Base-by-base conservation (phyloP, 257 asterid genomes). In the Nicotiana attenuata region DNA sequence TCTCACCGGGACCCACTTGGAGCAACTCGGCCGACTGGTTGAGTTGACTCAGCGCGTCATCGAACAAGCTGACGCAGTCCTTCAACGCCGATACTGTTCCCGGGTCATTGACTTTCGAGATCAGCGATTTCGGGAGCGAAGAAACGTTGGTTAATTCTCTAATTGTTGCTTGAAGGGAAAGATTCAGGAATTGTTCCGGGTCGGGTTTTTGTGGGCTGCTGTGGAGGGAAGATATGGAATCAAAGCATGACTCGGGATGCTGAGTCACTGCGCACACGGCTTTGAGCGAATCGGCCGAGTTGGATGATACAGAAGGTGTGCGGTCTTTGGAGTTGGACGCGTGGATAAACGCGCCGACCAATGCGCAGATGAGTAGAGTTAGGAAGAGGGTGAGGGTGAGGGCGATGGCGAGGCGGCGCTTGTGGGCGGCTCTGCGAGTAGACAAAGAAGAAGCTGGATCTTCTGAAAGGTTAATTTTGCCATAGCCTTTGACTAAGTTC, bases 261-360 rank as follows among this genome's bases (percentile, higher is more conserved):
- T 88, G 95, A 86, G 99, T 93, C 24, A 95, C 97, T 0, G 94
- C 83, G 82, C 99, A 95, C 5, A 93, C 92, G 82, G 86, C 85
- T 65, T 79, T 91, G 87, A 93, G 95, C 14, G 93, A 83, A 50
- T 87, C 90, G 79, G 76, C 50, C 13, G 97, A 78, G 87, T 84
- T 89, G 67, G 94, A 80, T 78, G 85, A 20, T 2, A 86, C 16
- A 6, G 83, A 7, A 2, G 77, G 19, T 5, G 84, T 5, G 19
- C 5, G 33, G 66, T 7, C n/a, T 3, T 80, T 28, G 63, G 77
- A 26, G 0, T 16, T 16, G 7, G 77, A 45, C 22, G 13, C 55
- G 83, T 19, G 83, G 2, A 52, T 17, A 2, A 65, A 50, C 66
- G 64, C 76, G 83, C 63, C 38, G 83, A 52, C 41, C 35, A 65